Evolutionary conservation across 768 basidiomycete genomes (phyloP).

Genomic region (Russula lepida): DNA sequence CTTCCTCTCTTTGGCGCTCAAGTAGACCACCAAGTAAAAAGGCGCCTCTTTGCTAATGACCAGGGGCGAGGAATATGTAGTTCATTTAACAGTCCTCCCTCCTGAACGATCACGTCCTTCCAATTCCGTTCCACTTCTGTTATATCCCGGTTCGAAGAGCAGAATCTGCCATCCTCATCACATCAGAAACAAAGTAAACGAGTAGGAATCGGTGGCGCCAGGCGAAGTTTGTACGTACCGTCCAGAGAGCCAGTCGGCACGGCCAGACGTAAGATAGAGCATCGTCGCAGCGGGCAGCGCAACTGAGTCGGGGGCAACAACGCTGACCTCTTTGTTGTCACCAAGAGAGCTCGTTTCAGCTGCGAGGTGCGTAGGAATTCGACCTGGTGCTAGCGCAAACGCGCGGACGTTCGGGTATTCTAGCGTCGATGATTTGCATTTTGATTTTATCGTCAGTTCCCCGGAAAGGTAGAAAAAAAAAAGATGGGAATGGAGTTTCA

Average conservation of each 20-base stretch:
- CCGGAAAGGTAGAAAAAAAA: not conserved
- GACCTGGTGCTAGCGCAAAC: slow-evolving; percentile 1
- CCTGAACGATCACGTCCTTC: slow-evolving; percentile 1
- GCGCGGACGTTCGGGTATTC: slow-evolving; percentile 2
- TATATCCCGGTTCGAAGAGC: slow-evolving; percentile 3
- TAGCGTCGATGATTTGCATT: not conserved
- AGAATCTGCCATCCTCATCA: not conserved
- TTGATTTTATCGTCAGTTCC: not conserved
- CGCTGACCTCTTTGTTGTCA: not conserved
- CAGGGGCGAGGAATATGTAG: not conserved
- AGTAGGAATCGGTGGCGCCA: not conserved
- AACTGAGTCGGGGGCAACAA: not conserved
- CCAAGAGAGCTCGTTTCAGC: not conserved
- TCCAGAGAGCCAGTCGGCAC: slow-evolving; percentile 11
- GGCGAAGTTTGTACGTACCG: slow-evolving; percentile 1
- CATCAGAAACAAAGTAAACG: not conserved
- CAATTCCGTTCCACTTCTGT: slow-evolving; percentile 2
- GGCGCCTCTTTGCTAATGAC: not conserved
- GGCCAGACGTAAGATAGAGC: slow-evolving; percentile 4
- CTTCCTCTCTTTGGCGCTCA: no score
- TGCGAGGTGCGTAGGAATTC: not conserved
- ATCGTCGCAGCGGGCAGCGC: slow-evolving; percentile 1
- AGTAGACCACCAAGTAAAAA: no score
- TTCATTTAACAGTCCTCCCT: not conserved
- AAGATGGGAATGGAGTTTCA: not conserved